Evolutionary conservation across 192 early-diverging fungal genomes (phyloP).

Genomic region (Backusella parvicylindrica): DNA sequence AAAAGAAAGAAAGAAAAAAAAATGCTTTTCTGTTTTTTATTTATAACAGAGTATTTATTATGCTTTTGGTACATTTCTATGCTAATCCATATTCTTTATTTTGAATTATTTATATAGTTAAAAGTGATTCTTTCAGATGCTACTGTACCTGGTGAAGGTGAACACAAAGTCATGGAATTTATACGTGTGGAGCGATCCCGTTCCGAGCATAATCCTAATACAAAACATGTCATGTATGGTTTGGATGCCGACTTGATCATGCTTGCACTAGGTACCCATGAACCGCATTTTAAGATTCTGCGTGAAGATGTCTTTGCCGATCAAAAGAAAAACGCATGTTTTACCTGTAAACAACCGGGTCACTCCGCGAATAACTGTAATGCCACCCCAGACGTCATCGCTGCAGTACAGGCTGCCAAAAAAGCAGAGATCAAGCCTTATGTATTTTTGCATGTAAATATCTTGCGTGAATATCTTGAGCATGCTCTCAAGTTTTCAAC

Average conservation of each 20-base stretch:
- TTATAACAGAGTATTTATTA: background rate
- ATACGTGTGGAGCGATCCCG: slow-evolving; percentile 78
- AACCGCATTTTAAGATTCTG: slow-evolving; percentile 95
- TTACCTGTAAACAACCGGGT: slow-evolving; percentile 59
- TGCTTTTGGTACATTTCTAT: background rate
- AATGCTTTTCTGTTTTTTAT: slow-evolving; percentile 9
- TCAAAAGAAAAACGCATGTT: slow-evolving; percentile 64
- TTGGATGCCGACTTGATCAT: slow-evolving; percentile 98
- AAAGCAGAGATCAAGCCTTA: slow-evolving; percentile 65
- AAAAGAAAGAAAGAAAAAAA: background rate
- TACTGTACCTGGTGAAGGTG: slow-evolving; percentile 96
- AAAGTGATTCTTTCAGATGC: slow-evolving; percentile 93
- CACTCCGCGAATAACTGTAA: slow-evolving; percentile 66
- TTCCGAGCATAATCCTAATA: slow-evolving; percentile 86
- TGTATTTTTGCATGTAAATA: slow-evolving; percentile 75
- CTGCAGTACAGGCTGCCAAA: slow-evolving; percentile 37
- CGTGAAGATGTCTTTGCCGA: slow-evolving; percentile 94
- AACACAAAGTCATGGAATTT: slow-evolving; percentile 99
- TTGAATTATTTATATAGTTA: slow-evolving; percentile 32
- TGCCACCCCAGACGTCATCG: slow-evolving; percentile 9
- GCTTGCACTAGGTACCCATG: slow-evolving; percentile 92
- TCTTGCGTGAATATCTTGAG: slow-evolving; percentile 91
- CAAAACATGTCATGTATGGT: slow-evolving; percentile 90
- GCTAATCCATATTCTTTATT: background rate
- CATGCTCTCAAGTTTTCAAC: slow-evolving; percentile 68